Conservation (phyloP, 2,329 filamentous ascomycete species). For the Fusarium anguioides region DNA sequence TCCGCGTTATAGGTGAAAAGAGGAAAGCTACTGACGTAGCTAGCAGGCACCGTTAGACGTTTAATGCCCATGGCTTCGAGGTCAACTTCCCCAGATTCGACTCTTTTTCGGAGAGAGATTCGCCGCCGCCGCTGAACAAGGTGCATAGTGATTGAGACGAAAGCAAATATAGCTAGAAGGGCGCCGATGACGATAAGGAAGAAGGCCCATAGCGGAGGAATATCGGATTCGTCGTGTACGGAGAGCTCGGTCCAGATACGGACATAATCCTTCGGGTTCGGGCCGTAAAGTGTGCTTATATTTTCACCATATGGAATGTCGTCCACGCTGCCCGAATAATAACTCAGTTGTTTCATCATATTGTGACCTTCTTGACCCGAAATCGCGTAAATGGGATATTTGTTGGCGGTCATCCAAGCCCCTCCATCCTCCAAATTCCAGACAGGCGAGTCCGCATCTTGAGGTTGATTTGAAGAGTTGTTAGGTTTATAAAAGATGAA, state of each 20-base stretch:
- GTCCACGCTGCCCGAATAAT: constrained; percentile 82
- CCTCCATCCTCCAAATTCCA: constrained; percentile 79
- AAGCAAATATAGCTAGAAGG: constrained; percentile 73
- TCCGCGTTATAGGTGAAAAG: constrained; percentile 79
- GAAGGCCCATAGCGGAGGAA: constrained; percentile 87
- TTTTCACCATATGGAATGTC: constrained; percentile 67
- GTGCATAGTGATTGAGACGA: constrained; percentile 80
- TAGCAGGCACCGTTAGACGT: constrained; percentile 78
- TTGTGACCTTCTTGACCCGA: constrained; percentile 72
- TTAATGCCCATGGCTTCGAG: constrained; percentile 88
- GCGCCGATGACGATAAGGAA: constrained; percentile 76
- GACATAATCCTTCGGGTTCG: constrained; percentile 68
- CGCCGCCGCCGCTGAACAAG: constrained; percentile 78
- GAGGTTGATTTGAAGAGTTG: constrained; percentile 69
- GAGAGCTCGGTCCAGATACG: constrained; percentile 68
- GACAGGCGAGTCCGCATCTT: constrained; percentile 68
- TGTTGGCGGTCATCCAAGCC: constrained; percentile 76
- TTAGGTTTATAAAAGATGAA: constrained; percentile 73
- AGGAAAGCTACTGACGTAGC: constrained; percentile 78
- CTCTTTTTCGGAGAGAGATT: constrained; percentile 72
- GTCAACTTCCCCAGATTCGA: constrained; percentile 83
- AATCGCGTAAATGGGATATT: constrained; percentile 86
- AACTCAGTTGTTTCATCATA: constrained; percentile 77
- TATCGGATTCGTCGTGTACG: constrained; percentile 58
- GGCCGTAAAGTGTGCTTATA: constrained; percentile 65